Base-by-base conservation (phyloP, 768 basidiomycete genomes). In the Leccinum pellstonianum region DNA sequence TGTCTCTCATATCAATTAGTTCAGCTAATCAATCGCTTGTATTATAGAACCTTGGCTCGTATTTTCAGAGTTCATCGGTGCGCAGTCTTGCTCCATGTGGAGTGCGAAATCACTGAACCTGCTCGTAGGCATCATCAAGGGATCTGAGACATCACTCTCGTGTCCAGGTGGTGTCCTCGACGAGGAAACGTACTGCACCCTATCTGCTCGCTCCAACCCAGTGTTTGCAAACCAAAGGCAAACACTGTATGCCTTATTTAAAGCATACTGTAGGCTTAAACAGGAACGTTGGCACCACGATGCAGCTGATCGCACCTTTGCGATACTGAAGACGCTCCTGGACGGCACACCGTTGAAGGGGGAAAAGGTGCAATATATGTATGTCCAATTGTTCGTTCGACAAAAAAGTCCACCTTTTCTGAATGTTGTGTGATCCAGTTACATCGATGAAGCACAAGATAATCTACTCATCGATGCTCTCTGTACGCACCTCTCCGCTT, bases 371-470 rank as follows among this genome's bases (percentile, higher is more conserved):
- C 81, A 89, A 61, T 83, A 78, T 58, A 59, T 89, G 85, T 90
- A 59, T 35, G 81, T 70, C 53, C 21, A 25, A 12, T 38, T 38
- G 17, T 38, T 17, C 25, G 3, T 29, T 35, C 14, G 14, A 38
- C 12, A 33, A n/a, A 7, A 49, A 5, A 1, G 10, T 35, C 10
- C 23, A 0, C 7, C 14, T 8, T 55, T 21, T 0, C 59, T 65
- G 19, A 62, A 19, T 12, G 1, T 5, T n/a, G 14, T 19, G 33
- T 48, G 47, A 33, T 50, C 10, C 8, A 70, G 88, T 12, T 90
- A 89, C 64, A 79, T 91, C 2, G 89, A 91, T 50, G 89, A 91
- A 71, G 84, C 82, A 0, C 89, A 91, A 66, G 90, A 91, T 62
- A 83, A 87, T 64, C 76, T 90, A 0, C 75, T 90, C 6, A 81